Percentiles rank a stretch among this genome's conserved stretches.
Evolutionary conservation across 23 red algal genomes (phyloP).

Genomic region (Gracilariopsis chorda): DNA sequence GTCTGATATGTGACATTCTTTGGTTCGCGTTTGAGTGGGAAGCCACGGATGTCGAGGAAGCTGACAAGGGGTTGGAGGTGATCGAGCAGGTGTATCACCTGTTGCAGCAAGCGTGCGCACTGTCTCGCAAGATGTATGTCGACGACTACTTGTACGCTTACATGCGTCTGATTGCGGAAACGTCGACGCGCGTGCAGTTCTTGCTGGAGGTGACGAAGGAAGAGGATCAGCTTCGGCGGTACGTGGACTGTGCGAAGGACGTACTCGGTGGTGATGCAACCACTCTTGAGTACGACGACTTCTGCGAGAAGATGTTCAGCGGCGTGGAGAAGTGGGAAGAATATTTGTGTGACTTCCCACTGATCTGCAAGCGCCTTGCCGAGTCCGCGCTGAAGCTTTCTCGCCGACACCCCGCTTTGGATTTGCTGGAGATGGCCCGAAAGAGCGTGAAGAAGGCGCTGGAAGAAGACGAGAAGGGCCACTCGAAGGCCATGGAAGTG

Average conservation of each 20-base stretch:
- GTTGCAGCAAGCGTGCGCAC: not conserved
- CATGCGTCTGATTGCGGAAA: constrained; percentile 33
- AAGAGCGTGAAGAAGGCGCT: not conserved
- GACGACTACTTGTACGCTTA: constrained; percentile 38
- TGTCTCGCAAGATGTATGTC: not conserved
- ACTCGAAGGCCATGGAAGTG: no score
- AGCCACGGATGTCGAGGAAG: not conserved
- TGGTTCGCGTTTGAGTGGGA: constrained; percentile 57
- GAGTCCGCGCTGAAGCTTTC: constrained; percentile 4
- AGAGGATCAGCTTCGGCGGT: not conserved
- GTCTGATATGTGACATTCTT: constrained; percentile 26
- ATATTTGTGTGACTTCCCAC: constrained; percentile 23
- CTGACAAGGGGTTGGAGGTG: constrained; percentile 13
- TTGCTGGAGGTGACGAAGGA: not conserved
- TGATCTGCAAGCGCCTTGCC: constrained; percentile 18
- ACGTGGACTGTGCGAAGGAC: constrained; percentile 9
- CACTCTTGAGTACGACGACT: constrained; percentile 5
- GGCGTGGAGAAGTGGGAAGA: constrained; percentile 19
- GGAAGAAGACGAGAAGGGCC: not conserved
- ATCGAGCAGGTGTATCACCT: constrained; percentile 15
- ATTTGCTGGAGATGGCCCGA: not conserved
- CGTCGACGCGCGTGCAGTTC: constrained; percentile 3
- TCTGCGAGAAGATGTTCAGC: constrained; percentile 28
- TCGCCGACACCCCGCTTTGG: not conserved
- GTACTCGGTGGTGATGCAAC: constrained; percentile 18